Percentiles rank a stretch among this genome's conserved stretches.
These are phyloP conservation scores for Prunus salicina DNA, from an alignment of 306 rosid genomes.

Conservation along the genomic window DNA sequence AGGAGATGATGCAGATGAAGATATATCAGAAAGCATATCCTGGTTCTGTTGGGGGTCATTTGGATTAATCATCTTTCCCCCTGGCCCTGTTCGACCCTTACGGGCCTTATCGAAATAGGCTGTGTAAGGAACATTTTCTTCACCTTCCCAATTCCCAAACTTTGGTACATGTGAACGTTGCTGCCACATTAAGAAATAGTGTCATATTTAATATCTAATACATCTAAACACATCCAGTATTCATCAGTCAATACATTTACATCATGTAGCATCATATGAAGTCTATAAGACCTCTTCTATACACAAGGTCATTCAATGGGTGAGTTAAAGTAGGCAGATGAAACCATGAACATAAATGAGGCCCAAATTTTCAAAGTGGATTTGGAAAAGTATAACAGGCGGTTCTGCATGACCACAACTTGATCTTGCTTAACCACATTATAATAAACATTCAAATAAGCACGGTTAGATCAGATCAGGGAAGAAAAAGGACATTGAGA, in stretches of 20 bases:
- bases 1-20: constrained; percentile 50
- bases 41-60: constrained; percentile 77
- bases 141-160: constrained; percentile 86
- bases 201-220: constrained; percentile 12
- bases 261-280: constrained; percentile 7
- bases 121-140: constrained; percentile 86
- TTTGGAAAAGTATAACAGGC: not conserved
- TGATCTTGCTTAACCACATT: not conserved
- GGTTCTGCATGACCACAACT: not conserved
- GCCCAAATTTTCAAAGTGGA: not conserved
- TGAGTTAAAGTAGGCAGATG: not conserved
- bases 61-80: constrained; percentile 68
- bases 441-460: not conserved
- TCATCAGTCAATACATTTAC: not conserved
- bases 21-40: constrained; percentile 36
- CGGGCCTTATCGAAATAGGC: constrained; percentile 91
- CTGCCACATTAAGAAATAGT: constrained; percentile 44
- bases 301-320: not conserved
- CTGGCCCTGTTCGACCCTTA: constrained; percentile 69
- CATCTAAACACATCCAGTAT: not conserved
- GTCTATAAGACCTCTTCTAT: not conserved
- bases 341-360: not conserved
- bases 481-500: not conserved
- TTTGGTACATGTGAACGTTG: constrained; percentile 85
- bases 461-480: not conserved